These are phyloP conservation scores for Globisporangium cederbergense DNA, from an alignment of 352 stramenopile species.

Conservation along the genomic window DNA sequence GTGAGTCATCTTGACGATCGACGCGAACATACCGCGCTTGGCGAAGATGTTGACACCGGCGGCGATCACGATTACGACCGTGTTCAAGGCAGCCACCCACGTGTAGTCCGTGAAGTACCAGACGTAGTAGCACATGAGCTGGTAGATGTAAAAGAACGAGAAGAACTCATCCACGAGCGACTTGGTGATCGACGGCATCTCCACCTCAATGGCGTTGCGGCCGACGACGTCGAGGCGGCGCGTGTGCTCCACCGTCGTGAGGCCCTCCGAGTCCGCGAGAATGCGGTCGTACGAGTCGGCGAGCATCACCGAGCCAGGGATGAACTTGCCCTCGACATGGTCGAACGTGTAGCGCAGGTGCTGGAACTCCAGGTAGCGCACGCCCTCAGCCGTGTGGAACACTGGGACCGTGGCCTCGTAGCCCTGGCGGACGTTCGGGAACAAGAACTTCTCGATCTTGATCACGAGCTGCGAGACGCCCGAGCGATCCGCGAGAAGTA, in stretches of 20 bases:
- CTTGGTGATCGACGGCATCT: conserved; percentile 49
- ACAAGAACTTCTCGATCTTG: conserved; percentile 44
- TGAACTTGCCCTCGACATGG: conserved; percentile 40
- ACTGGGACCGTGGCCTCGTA: conserved; percentile 56
- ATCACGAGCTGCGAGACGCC: conserved; percentile 51
- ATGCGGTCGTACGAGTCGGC: conserved; percentile 46
- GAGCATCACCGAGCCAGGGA: conserved; percentile 47
- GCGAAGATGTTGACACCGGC: conserved; percentile 61
- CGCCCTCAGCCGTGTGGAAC: conserved; percentile 29
- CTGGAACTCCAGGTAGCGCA: conserved; percentile 52
- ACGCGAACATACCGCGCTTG: conserved; percentile 54
- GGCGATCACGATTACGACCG: conserved; percentile 50
- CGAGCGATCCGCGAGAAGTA: conserved; percentile 57
- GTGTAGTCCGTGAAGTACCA: conserved; percentile 76
- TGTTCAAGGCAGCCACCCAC: conserved; percentile 57
- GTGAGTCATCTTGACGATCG: conserved; percentile 61
- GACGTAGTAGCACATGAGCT: conserved; percentile 87
- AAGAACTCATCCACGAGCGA: conserved; percentile 69
- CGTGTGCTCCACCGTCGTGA: conserved; percentile 32
- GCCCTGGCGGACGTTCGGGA: conserved; percentile 35
- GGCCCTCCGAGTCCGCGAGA: conserved; percentile 39
- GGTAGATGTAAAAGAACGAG: conserved; percentile 75
- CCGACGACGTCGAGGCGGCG: conserved; percentile 48
- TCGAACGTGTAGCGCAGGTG: conserved; percentile 63
- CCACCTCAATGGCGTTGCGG: conserved; percentile 56